Evolutionary conservation across 2,329 filamentous ascomycete species (phyloP).

Genomic region (Teratosphaeriaceae sp.): DNA sequence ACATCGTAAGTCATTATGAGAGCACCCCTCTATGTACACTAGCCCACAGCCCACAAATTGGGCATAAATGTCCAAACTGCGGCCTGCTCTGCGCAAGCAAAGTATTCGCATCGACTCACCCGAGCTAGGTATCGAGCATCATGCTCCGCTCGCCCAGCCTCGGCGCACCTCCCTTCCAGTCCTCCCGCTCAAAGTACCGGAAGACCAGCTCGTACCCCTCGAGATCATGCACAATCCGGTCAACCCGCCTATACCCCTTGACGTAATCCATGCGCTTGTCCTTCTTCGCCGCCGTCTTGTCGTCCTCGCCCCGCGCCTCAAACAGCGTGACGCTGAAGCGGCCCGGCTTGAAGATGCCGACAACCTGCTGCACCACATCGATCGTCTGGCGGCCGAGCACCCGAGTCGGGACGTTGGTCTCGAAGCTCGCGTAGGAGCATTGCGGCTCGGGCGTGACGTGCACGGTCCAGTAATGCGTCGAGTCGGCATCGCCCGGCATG

Average conservation of each 20-base stretch:
- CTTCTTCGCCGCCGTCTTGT: slow-evolving; percentile 33
- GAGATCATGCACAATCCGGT: slow-evolving; percentile 94
- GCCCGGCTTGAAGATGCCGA: slow-evolving; percentile 94
- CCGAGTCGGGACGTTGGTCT: slow-evolving; percentile 90
- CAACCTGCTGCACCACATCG: slow-evolving; percentile 89
- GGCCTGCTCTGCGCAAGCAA: no score
- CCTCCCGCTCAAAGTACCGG: slow-evolving; percentile 88
- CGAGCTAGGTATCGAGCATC: slow-evolving; percentile 3
- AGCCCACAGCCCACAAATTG: no score
- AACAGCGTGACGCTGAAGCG: slow-evolving; percentile 96
- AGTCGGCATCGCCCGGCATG: slow-evolving; percentile 48
- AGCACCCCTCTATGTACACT: no score
- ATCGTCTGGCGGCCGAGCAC: slow-evolving; percentile 73
- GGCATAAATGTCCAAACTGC: no score
- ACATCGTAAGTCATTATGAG: no score
- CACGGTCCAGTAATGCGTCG: slow-evolving; percentile 91
- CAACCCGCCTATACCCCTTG: slow-evolving; percentile 78
- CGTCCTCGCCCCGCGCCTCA: slow-evolving; percentile 64
- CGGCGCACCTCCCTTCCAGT: slow-evolving; percentile 62
- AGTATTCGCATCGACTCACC: no score
- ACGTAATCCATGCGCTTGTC: slow-evolving; percentile 64
- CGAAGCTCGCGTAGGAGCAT: slow-evolving; percentile 96
- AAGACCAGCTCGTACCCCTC: slow-evolving; percentile 97
- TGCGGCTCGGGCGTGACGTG: slow-evolving; percentile 96
- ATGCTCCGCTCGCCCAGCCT: slow-evolving; percentile 48